A percentile compares a stretch with the other conserved stretches of the same genome.
phyloP scores from a whole-genome alignment of 495 filamentous ascomycete species.

The Lasiosphaeriaceae sp. region DNA sequence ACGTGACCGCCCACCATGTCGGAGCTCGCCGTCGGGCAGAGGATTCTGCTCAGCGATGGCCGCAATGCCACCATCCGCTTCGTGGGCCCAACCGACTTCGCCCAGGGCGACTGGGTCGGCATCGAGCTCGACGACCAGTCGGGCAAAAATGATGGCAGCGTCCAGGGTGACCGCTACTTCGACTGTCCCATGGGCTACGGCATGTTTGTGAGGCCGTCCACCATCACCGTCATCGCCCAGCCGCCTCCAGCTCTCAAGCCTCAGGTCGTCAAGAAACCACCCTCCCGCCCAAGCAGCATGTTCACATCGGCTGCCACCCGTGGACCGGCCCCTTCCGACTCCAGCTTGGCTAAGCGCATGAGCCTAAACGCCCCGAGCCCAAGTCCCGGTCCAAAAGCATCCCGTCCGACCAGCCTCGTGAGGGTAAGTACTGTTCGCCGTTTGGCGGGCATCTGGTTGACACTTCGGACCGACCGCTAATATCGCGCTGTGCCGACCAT shows the following conservation, averaged over 20 bases:
- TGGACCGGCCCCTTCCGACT: constrained; percentile 39
- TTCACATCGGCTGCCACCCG: constrained; percentile 24
- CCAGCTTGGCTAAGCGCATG: constrained; percentile 54
- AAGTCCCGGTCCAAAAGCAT: constrained; percentile 52
- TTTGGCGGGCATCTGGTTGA: neutral
- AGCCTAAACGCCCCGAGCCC: constrained; percentile 67
- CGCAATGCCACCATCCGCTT: constrained; percentile 75
- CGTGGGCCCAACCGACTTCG: constrained; percentile 73
- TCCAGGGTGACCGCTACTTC: constrained; percentile 88
- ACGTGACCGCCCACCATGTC: constrained; percentile 29
- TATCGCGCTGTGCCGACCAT: neutral
- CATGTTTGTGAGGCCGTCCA: constrained; percentile 79
- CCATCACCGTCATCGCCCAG: constrained; percentile 57
- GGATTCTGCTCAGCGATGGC: constrained; percentile 69
- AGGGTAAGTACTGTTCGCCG: constrained; percentile 47
- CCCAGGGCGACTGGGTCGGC: constrained; percentile 81
- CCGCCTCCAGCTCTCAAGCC: constrained; percentile 24
- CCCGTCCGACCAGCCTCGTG: constrained; percentile 50
- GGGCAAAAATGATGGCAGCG: constrained; percentile 93
- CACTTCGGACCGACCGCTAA: neutral
- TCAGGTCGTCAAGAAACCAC: constrained; percentile 26
- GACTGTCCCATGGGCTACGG: constrained; percentile 74
- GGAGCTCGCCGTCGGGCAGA: constrained; percentile 43
- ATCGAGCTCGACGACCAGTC: constrained; percentile 78
- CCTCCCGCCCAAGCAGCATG: constrained; percentile 36